A percentile compares a stretch with the other conserved stretches of the same genome.
These are phyloP conservation scores for Auricularia cornea DNA, from an alignment of 768 basidiomycete genomes.

Conservation along the genomic window DNA sequence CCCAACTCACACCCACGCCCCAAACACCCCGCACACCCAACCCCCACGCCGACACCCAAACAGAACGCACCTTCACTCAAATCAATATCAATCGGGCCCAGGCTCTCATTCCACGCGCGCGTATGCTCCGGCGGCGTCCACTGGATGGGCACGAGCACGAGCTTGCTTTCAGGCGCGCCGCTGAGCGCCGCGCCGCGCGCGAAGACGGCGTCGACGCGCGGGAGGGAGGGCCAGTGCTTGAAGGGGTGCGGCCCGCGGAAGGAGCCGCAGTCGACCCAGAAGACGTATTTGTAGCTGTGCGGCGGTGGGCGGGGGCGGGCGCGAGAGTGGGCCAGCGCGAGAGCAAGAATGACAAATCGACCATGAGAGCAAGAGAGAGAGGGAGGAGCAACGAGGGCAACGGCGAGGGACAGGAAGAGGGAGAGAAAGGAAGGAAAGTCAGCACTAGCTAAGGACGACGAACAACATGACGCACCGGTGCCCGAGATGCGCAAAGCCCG, in stretches of 20 bases:
- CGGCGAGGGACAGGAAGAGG: no score
- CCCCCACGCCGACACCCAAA: conserved; percentile 6
- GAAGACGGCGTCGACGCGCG: conserved; percentile 34
- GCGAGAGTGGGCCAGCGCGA: no score
- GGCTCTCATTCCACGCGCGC: conserved; percentile 34
- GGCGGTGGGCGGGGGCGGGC: conserved; percentile 12
- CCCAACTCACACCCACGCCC: background rate
- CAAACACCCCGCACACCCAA: background rate
- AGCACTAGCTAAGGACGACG: no score
- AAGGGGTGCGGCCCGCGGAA: conserved; percentile 39
- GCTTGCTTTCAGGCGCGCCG: conserved; percentile 27
- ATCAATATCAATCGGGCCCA: conserved; percentile 43
- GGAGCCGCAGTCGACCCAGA: conserved; percentile 52
- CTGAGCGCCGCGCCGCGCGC: conserved; percentile 24
- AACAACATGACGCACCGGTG: no score
- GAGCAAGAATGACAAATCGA: no score
- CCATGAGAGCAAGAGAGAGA: no score
- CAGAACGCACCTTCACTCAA: conserved; percentile 40
- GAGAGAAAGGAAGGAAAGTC: no score
- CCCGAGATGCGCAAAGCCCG: background rate
- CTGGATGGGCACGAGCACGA: conserved; percentile 41
- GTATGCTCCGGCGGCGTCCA: conserved; percentile 25
- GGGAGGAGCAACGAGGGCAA: no score
- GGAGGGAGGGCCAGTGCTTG: conserved; percentile 37
- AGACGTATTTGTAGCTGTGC: conserved; percentile 41